A percentile compares a stretch with the other conserved stretches of the same genome.
Conservation (phyloP, 2,329 filamentous ascomycete genomes). For the Colletotrichum simmondsii region DNA sequence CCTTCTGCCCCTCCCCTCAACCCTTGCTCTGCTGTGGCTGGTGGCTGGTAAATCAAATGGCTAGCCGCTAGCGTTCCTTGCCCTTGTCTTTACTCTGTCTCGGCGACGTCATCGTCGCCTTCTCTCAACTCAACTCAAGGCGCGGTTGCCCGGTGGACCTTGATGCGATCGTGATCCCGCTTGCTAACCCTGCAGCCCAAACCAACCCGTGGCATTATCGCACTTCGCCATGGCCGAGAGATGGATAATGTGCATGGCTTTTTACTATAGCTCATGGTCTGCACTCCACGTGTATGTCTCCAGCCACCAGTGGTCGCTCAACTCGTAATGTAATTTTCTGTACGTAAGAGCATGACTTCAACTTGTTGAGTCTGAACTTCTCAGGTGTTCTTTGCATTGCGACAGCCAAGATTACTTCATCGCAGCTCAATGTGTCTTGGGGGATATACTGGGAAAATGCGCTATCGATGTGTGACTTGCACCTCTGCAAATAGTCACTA, state of each 20-base stretch:
- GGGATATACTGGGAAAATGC: too few species aligned
- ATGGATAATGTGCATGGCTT: background rate
- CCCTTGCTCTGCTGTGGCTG: background rate
- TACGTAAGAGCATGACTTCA: background rate
- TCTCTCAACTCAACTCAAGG: too few species aligned
- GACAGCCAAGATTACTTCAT: too few species aligned
- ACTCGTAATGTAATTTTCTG: background rate
- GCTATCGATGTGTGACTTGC: too few species aligned
- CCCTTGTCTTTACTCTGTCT: too few species aligned
- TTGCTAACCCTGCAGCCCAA: background rate
- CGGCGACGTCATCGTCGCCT: background rate
- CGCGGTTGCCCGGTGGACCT: constrained; percentile 8
- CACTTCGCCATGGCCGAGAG: background rate
- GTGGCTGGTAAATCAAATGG: background rate
- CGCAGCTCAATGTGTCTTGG: too few species aligned
- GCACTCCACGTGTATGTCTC: background rate
- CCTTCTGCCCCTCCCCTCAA: too few species aligned
- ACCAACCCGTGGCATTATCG: background rate
- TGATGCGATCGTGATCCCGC: background rate
- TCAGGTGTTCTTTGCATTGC: too few species aligned
- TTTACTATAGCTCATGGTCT: background rate
- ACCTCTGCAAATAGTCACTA: too few species aligned
- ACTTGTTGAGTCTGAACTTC: too few species aligned
- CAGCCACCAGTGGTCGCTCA: background rate
- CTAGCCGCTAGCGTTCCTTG: background rate